Percentiles rank a stretch among this genome's conserved stretches.
phyloP scores from a whole-genome alignment of 2,329 filamentous ascomycete genomes.

The Trichoderma oligosporum region DNA sequence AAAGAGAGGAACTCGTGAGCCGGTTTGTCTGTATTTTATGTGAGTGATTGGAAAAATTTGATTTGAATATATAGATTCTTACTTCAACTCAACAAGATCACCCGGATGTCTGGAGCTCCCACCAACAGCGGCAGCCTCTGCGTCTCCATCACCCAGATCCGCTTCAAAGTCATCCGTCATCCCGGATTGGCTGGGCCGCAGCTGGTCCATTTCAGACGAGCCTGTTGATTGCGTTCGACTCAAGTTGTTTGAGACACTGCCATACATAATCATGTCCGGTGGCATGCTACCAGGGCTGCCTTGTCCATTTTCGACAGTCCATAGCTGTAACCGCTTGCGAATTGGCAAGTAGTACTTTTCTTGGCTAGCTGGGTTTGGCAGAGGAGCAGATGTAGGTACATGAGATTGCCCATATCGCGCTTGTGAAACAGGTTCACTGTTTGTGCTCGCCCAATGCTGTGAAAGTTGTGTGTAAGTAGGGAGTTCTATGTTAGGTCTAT shows the following conservation, averaged over 20 bases:
- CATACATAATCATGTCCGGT: constrained; percentile 27
- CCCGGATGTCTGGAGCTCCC: constrained; percentile 37
- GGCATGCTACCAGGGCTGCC: constrained; percentile 23
- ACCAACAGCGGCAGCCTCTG: constrained; percentile 27
- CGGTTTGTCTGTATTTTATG: constrained; percentile 25
- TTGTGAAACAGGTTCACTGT: background rate
- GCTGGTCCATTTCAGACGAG: constrained; percentile 31
- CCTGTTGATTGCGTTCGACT: constrained; percentile 35
- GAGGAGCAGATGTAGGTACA: background rate
- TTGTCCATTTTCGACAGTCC: constrained; percentile 38
- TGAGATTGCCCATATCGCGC: constrained; percentile 14
- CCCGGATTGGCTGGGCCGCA: constrained; percentile 25
- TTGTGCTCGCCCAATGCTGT: constrained; percentile 23
- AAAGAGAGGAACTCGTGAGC: constrained; percentile 46
- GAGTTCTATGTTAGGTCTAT: background rate
- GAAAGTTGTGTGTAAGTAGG: constrained; percentile 3
- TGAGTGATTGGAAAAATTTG: constrained; percentile 17
- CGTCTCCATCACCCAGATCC: constrained; percentile 29
- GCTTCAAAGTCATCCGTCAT: constrained; percentile 28
- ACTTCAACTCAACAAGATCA: constrained; percentile 51
- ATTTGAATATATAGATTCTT: constrained; percentile 8
- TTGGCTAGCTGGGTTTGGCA: background rate
- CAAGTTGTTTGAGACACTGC: constrained; percentile 31
- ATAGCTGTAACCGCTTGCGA: constrained; percentile 41
- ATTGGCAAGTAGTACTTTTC: constrained; percentile 29